Evolutionary conservation across 2,329 filamentous ascomycete species (phyloP), one percentile per base, ranked within the genome.

Genomic region (Pseudomassariella vexata): DNA sequence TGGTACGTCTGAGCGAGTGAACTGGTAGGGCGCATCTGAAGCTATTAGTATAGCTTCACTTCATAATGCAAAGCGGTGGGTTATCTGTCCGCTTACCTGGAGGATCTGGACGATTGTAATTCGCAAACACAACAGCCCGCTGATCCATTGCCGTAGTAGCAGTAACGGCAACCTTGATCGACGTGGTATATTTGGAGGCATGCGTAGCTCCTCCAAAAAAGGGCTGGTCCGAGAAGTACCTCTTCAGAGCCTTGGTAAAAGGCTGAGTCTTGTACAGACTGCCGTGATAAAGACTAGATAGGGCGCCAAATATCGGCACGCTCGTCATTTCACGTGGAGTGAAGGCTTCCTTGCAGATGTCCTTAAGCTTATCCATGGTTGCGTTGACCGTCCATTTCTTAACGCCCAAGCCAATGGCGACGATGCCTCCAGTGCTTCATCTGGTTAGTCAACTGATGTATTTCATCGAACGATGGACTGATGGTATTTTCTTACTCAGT

Each of bases 251-350:
- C 20, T 45, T 47, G 19, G 43, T 42, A 6, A 53, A 41, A 8
- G 51, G 51, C 16, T 53, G 44, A 2, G 50, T 49, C 32, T 53
- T 55, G 32, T 55, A 55, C 14, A 52, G 28, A 30, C 52, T 55
- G 12, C 51, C 49, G 23, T 54, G 52, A 28, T 53, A 53, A 7
- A 55, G 38, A 21, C 34, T 49, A 6, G 52, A 51, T 9, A 55
- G 31, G 16, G 47, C 40, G 5, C 49, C 46, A 18, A 53, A 44
- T 8, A 55, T 19, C 8, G 52, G 52, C 19, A 55, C 23, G 18
- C 41, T 49, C 2, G 44, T 46, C 44, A 55, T 43, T 30, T 53
- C 51, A 16, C 51, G 44, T 8, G 46, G 42, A 7, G 39, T 35
- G 23, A 53, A 55, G 6, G 45, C 51, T 15, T 53, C 48, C 4